Evolutionary conservation across 83 land plant genomes (phyloP).

Genomic region (Thuja plicata): DNA sequence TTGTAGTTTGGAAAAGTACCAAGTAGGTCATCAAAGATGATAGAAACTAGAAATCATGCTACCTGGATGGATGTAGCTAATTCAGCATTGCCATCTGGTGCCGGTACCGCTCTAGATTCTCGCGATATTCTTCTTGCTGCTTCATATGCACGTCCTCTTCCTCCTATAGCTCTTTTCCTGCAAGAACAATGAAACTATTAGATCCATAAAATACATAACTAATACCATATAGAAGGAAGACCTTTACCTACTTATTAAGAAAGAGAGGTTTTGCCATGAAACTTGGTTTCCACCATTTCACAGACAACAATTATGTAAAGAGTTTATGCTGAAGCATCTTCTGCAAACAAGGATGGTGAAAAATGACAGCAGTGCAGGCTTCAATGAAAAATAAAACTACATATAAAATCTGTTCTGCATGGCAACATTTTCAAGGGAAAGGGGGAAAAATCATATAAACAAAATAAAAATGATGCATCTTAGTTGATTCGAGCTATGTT

Average conservation of each 20-base stretch:
- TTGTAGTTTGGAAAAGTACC: neutral
- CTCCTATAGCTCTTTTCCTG: conserved; percentile 12
- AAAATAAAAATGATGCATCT: neutral
- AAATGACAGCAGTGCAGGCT: neutral
- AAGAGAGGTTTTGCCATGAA: neutral
- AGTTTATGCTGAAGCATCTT: neutral
- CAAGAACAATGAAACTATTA: neutral
- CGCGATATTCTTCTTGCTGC: conserved; percentile 17
- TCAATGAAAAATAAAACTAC: neutral
- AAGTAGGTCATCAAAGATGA: neutral
- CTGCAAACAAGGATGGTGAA: neutral
- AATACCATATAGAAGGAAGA: neutral
- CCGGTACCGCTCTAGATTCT: conserved; percentile 46
- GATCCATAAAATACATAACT: neutral
- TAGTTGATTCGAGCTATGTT: neutral
- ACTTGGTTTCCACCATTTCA: neutral
- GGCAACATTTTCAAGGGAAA: neutral
- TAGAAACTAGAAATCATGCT: conserved; percentile 6
- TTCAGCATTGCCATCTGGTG: conserved; percentile 62
- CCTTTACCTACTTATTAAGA: neutral
- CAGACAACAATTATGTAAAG: neutral
- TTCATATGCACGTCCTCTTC: conserved; percentile 21
- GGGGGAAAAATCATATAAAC: neutral
- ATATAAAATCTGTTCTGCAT: neutral
- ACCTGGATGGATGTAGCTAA: conserved; percentile 58